Percentiles rank a stretch among this genome's conserved stretches.
These are phyloP conservation scores for Gigaspora rosea DNA, from an alignment of 192 early-diverging fungal species.

Conservation along the genomic window DNA sequence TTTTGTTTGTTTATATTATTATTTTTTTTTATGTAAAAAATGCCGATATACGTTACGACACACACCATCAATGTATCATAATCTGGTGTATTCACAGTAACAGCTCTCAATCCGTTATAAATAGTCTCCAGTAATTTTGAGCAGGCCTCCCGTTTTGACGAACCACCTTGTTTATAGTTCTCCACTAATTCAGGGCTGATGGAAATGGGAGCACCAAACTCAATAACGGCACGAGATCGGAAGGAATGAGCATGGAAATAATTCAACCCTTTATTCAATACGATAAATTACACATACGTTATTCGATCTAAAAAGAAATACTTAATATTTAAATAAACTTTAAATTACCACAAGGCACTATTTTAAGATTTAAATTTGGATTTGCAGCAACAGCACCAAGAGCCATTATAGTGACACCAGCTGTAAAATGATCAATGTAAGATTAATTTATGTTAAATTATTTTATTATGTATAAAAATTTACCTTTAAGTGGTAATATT, in stretches of 20 bases:
- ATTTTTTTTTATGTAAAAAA: neutral
- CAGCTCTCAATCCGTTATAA: constrained; percentile 76
- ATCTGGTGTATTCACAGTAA: constrained; percentile 92
- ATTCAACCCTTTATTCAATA: constrained; percentile 61
- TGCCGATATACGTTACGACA: constrained; percentile 7
- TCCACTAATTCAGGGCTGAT: constrained; percentile 79
- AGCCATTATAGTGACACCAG: constrained; percentile 82
- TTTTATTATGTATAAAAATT: no score
- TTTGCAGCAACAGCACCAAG: constrained; percentile 87
- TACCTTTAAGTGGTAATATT: constrained; percentile 91
- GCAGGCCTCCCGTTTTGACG: constrained; percentile 81
- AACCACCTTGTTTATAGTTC: constrained; percentile 81
- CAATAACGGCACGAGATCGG: constrained; percentile 95
- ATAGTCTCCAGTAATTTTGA: constrained; percentile 77
- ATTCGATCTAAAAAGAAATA: neutral
- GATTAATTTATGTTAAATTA: neutral
- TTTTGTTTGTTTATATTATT: neutral
- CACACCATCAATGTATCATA: constrained; percentile 87
- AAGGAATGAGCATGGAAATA: constrained; percentile 97
- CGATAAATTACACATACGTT: neutral
- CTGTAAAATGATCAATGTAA: constrained; percentile 37
- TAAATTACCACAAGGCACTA: constrained; percentile 75
- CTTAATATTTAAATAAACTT: neutral
- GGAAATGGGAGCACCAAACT: constrained; percentile 91
- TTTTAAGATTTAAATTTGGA: constrained; percentile 84